These are phyloP conservation scores for Tetrahymena borealis DNA, from an alignment of 73 alveolate genomes.

Conservation along the genomic window DNA sequence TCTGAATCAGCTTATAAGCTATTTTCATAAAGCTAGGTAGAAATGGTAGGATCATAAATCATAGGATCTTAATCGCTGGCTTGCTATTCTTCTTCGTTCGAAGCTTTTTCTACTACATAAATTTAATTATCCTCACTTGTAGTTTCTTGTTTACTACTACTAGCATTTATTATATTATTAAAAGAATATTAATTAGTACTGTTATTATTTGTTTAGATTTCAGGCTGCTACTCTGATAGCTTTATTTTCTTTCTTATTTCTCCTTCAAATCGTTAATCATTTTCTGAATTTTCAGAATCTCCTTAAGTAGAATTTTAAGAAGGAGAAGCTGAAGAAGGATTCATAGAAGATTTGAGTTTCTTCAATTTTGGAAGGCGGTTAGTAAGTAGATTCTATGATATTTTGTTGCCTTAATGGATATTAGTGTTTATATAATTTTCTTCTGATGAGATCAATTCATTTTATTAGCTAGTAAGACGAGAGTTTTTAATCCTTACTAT, in stretches of 20 bases:
- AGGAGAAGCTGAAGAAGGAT: neutral
- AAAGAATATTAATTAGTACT: no score
- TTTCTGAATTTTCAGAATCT: neutral
- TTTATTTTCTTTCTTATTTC: neutral
- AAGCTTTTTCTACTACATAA: neutral
- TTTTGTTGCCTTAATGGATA: neutral
- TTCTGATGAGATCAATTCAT: neutral
- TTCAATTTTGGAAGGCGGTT: neutral
- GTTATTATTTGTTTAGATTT: no score
- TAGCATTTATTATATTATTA: neutral
- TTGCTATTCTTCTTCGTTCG: neutral
- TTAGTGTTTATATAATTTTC: neutral
- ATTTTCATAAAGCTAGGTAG: neutral
- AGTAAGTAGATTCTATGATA: neutral
- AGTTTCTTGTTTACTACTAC: neutral
- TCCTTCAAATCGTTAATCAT: neutral
- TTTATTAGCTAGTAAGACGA: neutral
- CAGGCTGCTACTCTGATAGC: no score
- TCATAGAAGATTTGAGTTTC: neutral
- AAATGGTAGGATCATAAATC: neutral
- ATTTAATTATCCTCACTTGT: neutral
- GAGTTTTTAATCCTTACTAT: neutral
- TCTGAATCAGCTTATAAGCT: neutral
- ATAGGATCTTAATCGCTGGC: neutral
- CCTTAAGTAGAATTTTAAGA: neutral